Evolutionary conservation across 2,329 filamentous ascomycete genomes (phyloP), one percentile per base, ranked within the genome.

Genomic region (Ascosphaera apis): DNA sequence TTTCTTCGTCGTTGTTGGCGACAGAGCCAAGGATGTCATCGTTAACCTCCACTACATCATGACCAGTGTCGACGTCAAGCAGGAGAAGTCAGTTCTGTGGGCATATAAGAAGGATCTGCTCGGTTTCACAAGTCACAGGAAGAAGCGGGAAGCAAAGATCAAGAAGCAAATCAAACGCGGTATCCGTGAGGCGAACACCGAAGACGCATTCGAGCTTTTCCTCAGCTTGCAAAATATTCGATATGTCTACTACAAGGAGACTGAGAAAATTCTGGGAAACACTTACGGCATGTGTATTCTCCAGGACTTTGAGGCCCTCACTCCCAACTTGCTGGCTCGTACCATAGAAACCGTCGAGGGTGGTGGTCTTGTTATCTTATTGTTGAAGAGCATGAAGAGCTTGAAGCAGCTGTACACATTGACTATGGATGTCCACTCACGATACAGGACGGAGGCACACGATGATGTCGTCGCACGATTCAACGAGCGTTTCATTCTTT

Each of bases 221-320:
- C 77, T 95, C 47, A 88, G 83, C 39, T 73, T 92, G 39, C 80
- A 95, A 61, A 83, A 93, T 56, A 92, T 98, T 53, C 79, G 88
- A 56, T 98, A 98, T 68, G 82, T 88, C 39, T 98, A 92, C 66
- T 98, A 98, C 65, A 98, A 98, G 60, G 88, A 98, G 62, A 95
- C 88, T 18, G 88, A 98, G 50, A 95, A 93, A 65, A 93, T 98
- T 51, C 60, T 95, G 38, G 88, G 88, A 53, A 91, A 95, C 55
- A 98, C 88, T 31, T 98, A 88, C 52, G 86, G 86, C 52, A 93
- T 93, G 81, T 93, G 83, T 54, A 91, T 98, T 44, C 61, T 98
- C 46, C 88, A 98, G 56, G 88, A 98, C 52, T 98, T 98, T 48
- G 88, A 98, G 57, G 88, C 84, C 30, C 70, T 98, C 45, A 98